phyloP scores from a whole-genome alignment of 176 grass and related monocot genomes.

The Oryza rufipogon region DNA sequence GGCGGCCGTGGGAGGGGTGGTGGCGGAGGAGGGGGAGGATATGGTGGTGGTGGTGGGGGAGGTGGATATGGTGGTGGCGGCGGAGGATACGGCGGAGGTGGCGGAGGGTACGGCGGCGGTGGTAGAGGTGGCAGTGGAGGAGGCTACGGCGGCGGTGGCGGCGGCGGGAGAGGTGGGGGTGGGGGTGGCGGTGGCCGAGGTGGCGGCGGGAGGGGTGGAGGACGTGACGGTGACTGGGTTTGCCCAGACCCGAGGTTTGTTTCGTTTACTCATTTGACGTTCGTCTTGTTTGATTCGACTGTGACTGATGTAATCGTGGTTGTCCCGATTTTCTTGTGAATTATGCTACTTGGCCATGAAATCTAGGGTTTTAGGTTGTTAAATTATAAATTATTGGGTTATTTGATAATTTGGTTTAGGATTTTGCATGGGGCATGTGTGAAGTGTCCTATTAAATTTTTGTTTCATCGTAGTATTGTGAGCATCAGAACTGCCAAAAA shows the following conservation, averaged over 20 bases:
- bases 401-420: not conserved
- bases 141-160: constrained; percentile 38
- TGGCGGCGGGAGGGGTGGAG: constrained; percentile 48
- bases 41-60: constrained; percentile 35
- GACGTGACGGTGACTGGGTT: constrained; percentile 83
- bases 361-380: not conserved
- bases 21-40: constrained; percentile 37
- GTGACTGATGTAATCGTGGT: constrained; percentile 1
- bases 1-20: constrained; percentile 46
- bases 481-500: not conserved
- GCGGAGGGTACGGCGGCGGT: constrained; percentile 19
- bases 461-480: not conserved
- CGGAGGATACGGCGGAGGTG: constrained; percentile 21
- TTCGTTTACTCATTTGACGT: not conserved
- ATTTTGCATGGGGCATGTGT: not conserved
- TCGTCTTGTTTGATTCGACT: not conserved
- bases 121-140: constrained; percentile 18
- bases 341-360: not conserved
- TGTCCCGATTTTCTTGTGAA: not conserved
- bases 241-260: constrained; percentile 71
- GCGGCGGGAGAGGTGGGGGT: constrained; percentile 46
- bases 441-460: not conserved
- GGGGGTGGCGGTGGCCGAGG: constrained; percentile 25
- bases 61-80: constrained; percentile 34
- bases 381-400: not conserved